Base-by-base conservation (phyloP, 2,329 filamentous ascomycete genomes). In the Pyrenochaeta sp. region DNA sequence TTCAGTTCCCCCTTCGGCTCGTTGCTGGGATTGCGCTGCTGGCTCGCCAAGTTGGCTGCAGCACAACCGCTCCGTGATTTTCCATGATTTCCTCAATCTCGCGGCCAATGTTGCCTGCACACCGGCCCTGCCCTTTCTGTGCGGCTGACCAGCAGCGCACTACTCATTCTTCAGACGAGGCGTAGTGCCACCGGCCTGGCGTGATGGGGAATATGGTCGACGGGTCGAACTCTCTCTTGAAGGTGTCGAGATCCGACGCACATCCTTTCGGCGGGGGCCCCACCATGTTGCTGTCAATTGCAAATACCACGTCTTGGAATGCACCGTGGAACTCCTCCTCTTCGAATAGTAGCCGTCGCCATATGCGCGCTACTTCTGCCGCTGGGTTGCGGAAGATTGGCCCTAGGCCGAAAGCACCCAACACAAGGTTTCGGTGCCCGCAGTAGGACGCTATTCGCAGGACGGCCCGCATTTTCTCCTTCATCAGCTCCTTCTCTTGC, bases 391-490 rank as follows among this genome's bases (percentile, higher is more conserved):
- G 67, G 57, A 76, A 77, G 17, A 73, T 69, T 3, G 72, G 73
- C 1, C 74, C 74, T 14, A 74, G 65, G 5, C 74, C 74, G 51
- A 76, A 77, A 8, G 72, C 69, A 19, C 74, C 73, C 31, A 76
- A 53, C 48, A 74, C 74, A 21, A 77, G 54, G 44, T 71, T 72
- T 29, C 53, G 55, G 54, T 72, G 65, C 15, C 68, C 66, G 40
- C 67, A 72, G 27, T 69, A 68, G 9, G 65, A 81, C 51, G 87
- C 88, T 51, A 90, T 89, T 32, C 84, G 80, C 13, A 91, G 79
- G 2, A 87, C 84, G 1, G 83, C 82, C 15, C 84, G 82, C 68
- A 91, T 85, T 71, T 90, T 90, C 59, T 87, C 84, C 59, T 79
- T 80, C 72, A 89, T 87, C 66, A 90, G 78, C 53, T 88, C 83